These are phyloP conservation scores for Fusarium verticillioides DNA, from an alignment of 2,329 filamentous ascomycete genomes.

Conservation along the genomic window DNA sequence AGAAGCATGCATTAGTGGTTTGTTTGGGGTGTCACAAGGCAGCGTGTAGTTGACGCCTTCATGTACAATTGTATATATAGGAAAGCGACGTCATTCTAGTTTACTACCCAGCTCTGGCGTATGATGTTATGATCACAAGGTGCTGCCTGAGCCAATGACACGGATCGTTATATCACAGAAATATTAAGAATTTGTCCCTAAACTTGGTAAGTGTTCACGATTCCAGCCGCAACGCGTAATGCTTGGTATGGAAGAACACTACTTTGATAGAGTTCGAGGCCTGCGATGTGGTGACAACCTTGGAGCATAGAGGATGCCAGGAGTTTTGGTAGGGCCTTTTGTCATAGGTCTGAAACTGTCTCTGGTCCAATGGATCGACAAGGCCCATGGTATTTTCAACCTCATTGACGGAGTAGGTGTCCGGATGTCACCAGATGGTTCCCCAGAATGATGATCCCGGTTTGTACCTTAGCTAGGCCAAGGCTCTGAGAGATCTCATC, in stretches of 20 bases:
- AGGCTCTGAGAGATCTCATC: constrained; percentile 36
- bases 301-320: constrained; percentile 2
- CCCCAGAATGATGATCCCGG: constrained; percentile 19
- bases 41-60: constrained; percentile 33
- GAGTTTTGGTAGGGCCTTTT: constrained; percentile 16
- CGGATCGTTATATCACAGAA: not conserved
- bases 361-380: constrained; percentile 29
- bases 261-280: constrained; percentile 26
- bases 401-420: constrained; percentile 10
- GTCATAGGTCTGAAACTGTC: constrained; percentile 12
- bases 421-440: constrained; percentile 7
- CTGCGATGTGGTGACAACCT: constrained; percentile 33
- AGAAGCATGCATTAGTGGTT: constrained; percentile 43
- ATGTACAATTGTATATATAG: constrained; percentile 44
- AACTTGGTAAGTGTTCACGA: not conserved
- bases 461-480: constrained; percentile 10
- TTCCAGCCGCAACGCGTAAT: not conserved
- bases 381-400: not conserved
- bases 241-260: constrained; percentile 1
- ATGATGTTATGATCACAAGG: not conserved
- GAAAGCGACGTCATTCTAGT: constrained; percentile 38
- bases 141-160: not conserved
- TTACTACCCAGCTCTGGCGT: not conserved
- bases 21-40: constrained; percentile 24
- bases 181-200: not conserved